phyloP scores from a whole-genome alignment of 148 eudicot genomes.

The Camellia granthamiana region DNA sequence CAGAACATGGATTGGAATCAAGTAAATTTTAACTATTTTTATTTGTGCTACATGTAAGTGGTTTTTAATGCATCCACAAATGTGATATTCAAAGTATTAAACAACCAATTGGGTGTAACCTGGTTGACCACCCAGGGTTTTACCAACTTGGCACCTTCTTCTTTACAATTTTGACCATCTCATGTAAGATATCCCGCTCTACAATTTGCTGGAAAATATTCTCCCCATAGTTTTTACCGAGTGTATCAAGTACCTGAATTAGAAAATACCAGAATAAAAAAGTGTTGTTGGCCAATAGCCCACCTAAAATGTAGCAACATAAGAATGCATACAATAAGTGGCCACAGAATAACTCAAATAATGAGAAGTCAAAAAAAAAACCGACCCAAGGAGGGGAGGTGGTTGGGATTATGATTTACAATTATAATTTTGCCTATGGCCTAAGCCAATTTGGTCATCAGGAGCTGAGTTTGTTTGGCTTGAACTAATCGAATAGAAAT shows the following conservation, averaged over 20 bases:
- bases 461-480: too few species aligned
- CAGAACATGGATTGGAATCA: too few species aligned
- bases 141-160: conserved; percentile 79
- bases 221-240: conserved; percentile 90
- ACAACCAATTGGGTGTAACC: too few species aligned
- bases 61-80: too few species aligned
- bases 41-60: too few species aligned
- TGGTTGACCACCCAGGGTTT: too few species aligned
- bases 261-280: conserved; percentile 7
- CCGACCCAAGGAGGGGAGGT: neutral
- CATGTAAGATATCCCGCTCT: conserved; percentile 90
- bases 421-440: neutral
- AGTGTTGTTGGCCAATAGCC: neutral
- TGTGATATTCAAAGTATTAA: too few species aligned
- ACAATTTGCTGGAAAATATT: conserved; percentile 64
- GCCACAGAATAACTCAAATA: neutral
- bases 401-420: neutral
- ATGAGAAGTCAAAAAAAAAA: neutral
- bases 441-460: neutral
- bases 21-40: too few species aligned
- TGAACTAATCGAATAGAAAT: too few species aligned
- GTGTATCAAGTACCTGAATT: conserved; percentile 82
- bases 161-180: conserved; percentile 94
- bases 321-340: neutral
- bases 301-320: neutral